Evolutionary conservation across 2,329 filamentous ascomycete species (phyloP), one percentile per base, ranked within the genome.

Genomic region (Huntiella bhutanensis): DNA sequence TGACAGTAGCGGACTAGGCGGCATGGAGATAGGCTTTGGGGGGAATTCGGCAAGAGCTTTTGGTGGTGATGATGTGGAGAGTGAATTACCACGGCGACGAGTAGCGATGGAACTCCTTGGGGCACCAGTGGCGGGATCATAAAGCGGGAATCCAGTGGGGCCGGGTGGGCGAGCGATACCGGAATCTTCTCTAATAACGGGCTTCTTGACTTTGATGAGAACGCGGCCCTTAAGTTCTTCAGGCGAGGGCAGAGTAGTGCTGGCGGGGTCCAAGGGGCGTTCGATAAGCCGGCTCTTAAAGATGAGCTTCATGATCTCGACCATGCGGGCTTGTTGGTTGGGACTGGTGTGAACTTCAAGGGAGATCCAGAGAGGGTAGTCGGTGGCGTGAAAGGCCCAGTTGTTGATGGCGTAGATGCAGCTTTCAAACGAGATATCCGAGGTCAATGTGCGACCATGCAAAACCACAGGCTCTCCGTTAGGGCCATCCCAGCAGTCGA

Each of bases 401-500:
- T 88, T 87, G 61, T 87, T 84, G 60, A 98, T 91, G 43, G 87
- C 86, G 19, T 79, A 81, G 64, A 98, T 85, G 52, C 88, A 88
- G 60, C 96, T 88, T 40, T 77, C 73, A 62, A 98, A 98, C 34
- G 82, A 76, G 47, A 96, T 86, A 49, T 82, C 80, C 10, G 77
- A 88, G 0, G 91, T 96, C 61, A 92, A 70, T 0, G 87, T 94
- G 49, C 80, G 78, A 17, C 91, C 91, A 55, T 98, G 91, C 51
- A 84, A 86, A 32, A 98, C 91, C 45, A 86, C 76, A 1, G 91
- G 91, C 55, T 84, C 75, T 35, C 84, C 85, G 57, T 94, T 81
- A 45, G 75, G 72, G 12, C 91, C 91, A 61, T 98, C 86, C 91
- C 91, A 98, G 62, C 88, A 96, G 62, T 98, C 91, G 45, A 98